Conservation (phyloP, 176 grass and related monocot genomes). For the Puccinellia tenuiflora region DNA sequence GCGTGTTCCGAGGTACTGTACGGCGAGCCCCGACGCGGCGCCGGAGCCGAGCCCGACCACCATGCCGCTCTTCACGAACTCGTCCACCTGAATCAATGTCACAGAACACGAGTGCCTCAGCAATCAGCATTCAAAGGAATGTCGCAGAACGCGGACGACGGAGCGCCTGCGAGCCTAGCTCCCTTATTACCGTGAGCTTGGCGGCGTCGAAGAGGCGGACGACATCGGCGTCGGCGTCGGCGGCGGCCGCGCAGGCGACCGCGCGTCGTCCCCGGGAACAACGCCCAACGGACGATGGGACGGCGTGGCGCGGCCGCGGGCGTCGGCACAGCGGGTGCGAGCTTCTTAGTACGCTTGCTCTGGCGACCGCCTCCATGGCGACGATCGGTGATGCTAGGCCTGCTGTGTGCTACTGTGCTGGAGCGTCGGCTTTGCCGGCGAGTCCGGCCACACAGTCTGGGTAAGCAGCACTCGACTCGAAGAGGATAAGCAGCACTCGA, state of each 20-base stretch:
- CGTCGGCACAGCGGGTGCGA: not conserved
- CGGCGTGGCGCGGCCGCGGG: not conserved
- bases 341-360: not conserved
- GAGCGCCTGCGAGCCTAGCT: not conserved
- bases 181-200: constrained; percentile 41
- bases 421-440: not conserved
- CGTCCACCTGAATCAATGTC: constrained; percentile 53
- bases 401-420: too few species aligned
- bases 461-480: not conserved
- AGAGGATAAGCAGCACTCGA: not conserved
- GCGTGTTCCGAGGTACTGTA: constrained; percentile 60
- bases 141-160: not conserved
- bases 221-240: constrained; percentile 30
- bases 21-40: constrained; percentile 59
- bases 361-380: constrained; percentile 27
- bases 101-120: not conserved
- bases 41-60: constrained; percentile 78
- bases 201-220: constrained; percentile 62
- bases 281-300: not conserved
- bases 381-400: not conserved
- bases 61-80: constrained; percentile 75
- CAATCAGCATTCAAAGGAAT: not conserved
- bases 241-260: constrained; percentile 17
- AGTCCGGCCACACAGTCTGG: not conserved
- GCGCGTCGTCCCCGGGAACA: not conserved